These are phyloP conservation scores for Liriodendron chinense DNA, from an alignment of 164 flowering plant species.

Conservation along the genomic window DNA sequence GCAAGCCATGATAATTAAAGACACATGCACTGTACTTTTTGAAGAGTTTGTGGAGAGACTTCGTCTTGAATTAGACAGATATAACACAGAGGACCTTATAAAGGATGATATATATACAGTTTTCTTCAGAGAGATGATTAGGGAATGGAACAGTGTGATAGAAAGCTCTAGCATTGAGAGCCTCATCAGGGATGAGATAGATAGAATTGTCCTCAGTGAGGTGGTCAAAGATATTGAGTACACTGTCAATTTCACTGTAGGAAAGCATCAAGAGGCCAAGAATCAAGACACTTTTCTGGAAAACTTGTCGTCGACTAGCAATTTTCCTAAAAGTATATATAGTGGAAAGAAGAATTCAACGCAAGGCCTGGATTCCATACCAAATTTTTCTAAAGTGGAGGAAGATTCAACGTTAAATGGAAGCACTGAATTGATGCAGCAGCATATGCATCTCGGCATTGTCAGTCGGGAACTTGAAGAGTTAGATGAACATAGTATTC, in stretches of 20 bases:
- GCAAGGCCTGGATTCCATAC: conserved; percentile 24
- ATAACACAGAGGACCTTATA: conserved; percentile 19
- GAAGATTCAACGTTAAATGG: conserved; percentile 23
- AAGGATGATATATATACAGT: conserved; percentile 26
- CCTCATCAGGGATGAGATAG: conserved; percentile 27
- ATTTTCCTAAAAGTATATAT: conserved; percentile 4
- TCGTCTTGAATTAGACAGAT: conserved; percentile 9
- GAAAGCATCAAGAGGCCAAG: conserved; percentile 6
- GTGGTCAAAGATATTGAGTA: conserved; percentile 11
- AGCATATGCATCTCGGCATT: conserved; percentile 11
- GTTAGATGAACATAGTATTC: conserved; percentile 8
- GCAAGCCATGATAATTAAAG: conserved; percentile 29
- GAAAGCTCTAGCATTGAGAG: conserved; percentile 19
- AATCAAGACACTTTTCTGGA: conserved; percentile 1
- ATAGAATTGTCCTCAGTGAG: conserved; percentile 19
- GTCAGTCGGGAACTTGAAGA: conserved; percentile 17
- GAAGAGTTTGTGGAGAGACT: conserved; percentile 26
- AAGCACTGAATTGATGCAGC: conserved; percentile 25
- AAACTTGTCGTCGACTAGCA: conserved; percentile 1
- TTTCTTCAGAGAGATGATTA: conserved; percentile 19
- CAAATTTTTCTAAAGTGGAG: conserved; percentile 18
- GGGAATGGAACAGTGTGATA: conserved; percentile 23
- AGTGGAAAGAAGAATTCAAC: conserved; percentile 24
- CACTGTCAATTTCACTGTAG: not conserved
- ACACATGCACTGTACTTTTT: conserved; percentile 23